These are phyloP conservation scores for Phyllosticta capitalensis DNA, from an alignment of 2,329 filamentous ascomycete species.

Conservation along the genomic window DNA sequence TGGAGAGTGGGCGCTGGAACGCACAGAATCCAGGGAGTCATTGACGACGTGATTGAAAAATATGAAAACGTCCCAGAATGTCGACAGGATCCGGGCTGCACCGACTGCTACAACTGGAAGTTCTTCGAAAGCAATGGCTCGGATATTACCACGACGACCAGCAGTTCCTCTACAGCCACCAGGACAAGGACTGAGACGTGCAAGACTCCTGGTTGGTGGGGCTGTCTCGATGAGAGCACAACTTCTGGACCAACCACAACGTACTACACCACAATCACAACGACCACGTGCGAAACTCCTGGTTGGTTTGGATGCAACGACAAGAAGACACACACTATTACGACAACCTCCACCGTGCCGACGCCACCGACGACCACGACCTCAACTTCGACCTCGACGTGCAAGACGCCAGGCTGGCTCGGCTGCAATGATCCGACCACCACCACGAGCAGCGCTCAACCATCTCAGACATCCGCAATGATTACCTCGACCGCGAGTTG, in stretches of 20 bases:
- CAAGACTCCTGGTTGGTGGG: slow-evolving; percentile 89
- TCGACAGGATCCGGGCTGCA: slow-evolving; percentile 62
- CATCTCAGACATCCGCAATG: slow-evolving; percentile 18
- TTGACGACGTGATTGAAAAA: slow-evolving; percentile 73
- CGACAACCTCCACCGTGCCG: slow-evolving; percentile 15
- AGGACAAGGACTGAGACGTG: slow-evolving; percentile 73
- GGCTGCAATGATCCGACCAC: slow-evolving; percentile 49
- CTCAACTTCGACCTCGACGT: slow-evolving; percentile 22
- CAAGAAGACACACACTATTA: slow-evolving; percentile 19
- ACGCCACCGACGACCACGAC: slow-evolving; percentile 17
- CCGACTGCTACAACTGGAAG: slow-evolving; percentile 89
- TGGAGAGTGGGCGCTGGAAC: slow-evolving; percentile 88
- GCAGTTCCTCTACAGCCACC: slow-evolving; percentile 48
- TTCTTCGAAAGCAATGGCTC: slow-evolving; percentile 90
- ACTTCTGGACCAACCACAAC: slow-evolving; percentile 36
- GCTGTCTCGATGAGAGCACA: slow-evolving; percentile 60
- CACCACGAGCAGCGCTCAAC: slow-evolving; percentile 24
- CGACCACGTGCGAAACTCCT: slow-evolving; percentile 24
- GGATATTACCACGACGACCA: slow-evolving; percentile 54
- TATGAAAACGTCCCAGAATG: slow-evolving; percentile 78
- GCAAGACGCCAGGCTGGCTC: slow-evolving; percentile 54
- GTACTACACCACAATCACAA: slow-evolving; percentile 19
- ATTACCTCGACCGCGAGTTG: slow-evolving; percentile 24
- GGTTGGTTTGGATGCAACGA: slow-evolving; percentile 17
- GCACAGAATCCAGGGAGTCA: slow-evolving; percentile 82